Conservation (phyloP, 2,329 filamentous ascomycete genomes). For the Macrophomina pseudophaseolina region DNA sequence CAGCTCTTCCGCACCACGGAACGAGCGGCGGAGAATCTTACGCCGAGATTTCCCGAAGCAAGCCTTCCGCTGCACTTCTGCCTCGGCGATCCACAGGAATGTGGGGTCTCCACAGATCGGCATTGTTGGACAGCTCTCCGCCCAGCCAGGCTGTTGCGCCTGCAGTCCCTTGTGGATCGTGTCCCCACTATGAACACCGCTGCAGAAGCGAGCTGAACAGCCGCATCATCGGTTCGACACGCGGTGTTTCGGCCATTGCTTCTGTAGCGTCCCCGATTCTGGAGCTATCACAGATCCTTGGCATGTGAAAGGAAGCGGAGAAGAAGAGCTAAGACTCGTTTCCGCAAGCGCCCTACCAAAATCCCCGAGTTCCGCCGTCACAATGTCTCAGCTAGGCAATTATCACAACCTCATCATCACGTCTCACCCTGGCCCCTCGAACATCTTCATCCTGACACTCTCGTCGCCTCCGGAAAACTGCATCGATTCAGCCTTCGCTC, state of each 20-base stretch:
- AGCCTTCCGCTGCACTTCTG: conserved; percentile 15
- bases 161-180: conserved; percentile 14
- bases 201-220: not conserved
- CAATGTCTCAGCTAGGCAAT: conserved; percentile 9
- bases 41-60: conserved; percentile 18
- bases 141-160: conserved; percentile 1
- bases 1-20: not conserved
- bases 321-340: not conserved
- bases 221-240: not conserved
- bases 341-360: not conserved
- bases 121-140: conserved; percentile 13
- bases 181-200: conserved; percentile 12
- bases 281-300: not conserved
- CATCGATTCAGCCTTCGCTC: conserved; percentile 55
- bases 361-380: not conserved
- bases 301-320: not conserved
- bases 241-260: not conserved
- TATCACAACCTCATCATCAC: conserved; percentile 15
- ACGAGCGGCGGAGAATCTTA: not conserved
- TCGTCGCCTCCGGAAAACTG: conserved; percentile 61
- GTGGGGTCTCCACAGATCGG: conserved; percentile 25
- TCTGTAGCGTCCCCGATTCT: not conserved
- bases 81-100: conserved; percentile 15
- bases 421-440: not conserved
- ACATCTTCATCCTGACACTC: conserved; percentile 60